phyloP scores from a whole-genome alignment of 371 early-diverging fungal species.

The Phascolomyces articulosus region DNA sequence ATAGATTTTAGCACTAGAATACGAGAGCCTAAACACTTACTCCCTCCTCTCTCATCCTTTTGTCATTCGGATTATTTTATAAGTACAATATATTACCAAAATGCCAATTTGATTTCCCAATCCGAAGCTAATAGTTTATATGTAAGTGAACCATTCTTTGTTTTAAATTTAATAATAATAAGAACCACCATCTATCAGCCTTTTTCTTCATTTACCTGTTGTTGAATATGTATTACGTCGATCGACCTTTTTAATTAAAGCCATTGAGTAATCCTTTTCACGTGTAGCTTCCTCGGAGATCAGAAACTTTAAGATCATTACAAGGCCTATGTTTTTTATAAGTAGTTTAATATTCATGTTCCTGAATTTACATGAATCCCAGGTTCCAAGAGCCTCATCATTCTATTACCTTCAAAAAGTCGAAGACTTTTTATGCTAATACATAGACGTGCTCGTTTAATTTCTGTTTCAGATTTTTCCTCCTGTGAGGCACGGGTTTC shows the following conservation, averaged over 20 bases:
- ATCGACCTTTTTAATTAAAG: conserved; percentile 31
- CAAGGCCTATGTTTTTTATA: conserved; percentile 22
- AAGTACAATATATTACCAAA: conserved; percentile 27
- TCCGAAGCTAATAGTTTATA: not conserved
- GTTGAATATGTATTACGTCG: not conserved
- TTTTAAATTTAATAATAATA: not conserved
- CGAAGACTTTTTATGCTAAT: conserved; percentile 1
- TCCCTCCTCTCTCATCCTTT: too few species aligned
- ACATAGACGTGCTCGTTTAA: conserved; percentile 1
- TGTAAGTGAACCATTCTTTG: too few species aligned
- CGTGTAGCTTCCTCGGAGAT: conserved; percentile 29
- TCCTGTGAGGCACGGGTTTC: not conserved
- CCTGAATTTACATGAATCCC: too few species aligned
- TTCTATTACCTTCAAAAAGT: conserved; percentile 16
- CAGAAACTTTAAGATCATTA: conserved; percentile 33
- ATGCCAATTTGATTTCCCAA: conserved; percentile 32
- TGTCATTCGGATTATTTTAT: too few species aligned
- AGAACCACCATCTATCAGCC: too few species aligned
- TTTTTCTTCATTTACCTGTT: not conserved
- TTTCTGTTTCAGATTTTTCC: not conserved
- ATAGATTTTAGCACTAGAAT: not conserved
- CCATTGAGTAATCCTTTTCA: conserved; percentile 51
- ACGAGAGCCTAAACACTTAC: too few species aligned
- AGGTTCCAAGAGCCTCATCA: too few species aligned
- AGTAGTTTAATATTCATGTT: not conserved